Base-by-base conservation (phyloP, 2,329 filamentous ascomycete genomes). In the Colletotrichum sp. region DNA sequence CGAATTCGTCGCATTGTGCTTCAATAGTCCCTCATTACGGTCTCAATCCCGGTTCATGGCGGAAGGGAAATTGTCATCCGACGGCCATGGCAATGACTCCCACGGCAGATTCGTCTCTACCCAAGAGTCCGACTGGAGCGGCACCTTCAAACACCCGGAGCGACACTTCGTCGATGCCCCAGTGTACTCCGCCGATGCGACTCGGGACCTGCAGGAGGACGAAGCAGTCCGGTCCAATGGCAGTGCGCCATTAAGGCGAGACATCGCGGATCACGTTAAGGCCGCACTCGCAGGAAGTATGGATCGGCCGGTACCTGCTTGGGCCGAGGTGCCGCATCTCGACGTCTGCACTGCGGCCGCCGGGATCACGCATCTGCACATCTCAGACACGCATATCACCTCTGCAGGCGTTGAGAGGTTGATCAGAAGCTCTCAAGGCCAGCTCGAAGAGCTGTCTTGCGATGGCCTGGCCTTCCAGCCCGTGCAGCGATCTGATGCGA, bases 361-460 rank as follows among this genome's bases (percentile, higher is more conserved):
- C 3, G 86, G 86, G 4, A 79, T 92, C 61, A 92, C 91, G 0
- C 91, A 93, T 77, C 81, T 93, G 18, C 86, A 88, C 65, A 76
- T 93, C 13, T 90, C 89, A 32, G 83, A 84, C 39, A 92, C 90
- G 72, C 79, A 79, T 1, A 80, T 93, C 52, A 89, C 89, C 0
- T 81, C 84, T 1, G 71, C 81, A 1, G 89, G 87, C 0, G 68
- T 92, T 3, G 82, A 85, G 57, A 83, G 79, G 18, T 77, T 92
- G 5, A 79, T 93, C 2, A 82, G 83, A 18, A 79, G 78, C 3
- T 86, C 84, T 9, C 82, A 82, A 9, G 90, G 88, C 9, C 86
- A 88, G 9, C 79, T 93, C 0, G 86, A 92, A 78, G 83, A 88
- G 61, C 83, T 93, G 9, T 87, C 91, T 60, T 90, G 90, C 73